A percentile compares a stretch with the other conserved stretches of the same genome.
These are phyloP conservation scores for Tricholoma flavovirens DNA, from an alignment of 768 basidiomycete genomes.

Conservation along the genomic window DNA sequence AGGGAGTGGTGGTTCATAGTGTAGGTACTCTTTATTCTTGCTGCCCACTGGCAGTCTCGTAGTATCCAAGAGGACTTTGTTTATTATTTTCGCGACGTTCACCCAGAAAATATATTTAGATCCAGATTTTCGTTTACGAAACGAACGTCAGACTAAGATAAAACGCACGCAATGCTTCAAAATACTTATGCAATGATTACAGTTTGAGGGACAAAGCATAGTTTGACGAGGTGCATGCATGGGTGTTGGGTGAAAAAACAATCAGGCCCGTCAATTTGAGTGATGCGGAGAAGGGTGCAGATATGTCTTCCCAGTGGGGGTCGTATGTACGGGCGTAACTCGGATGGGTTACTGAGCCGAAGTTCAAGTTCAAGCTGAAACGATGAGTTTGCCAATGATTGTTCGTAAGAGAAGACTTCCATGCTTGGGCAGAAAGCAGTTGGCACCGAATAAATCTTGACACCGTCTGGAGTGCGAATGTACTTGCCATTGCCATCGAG, in stretches of 20 bases:
- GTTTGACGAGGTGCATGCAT: not conserved
- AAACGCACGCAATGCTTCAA: not conserved
- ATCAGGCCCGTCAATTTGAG: not conserved
- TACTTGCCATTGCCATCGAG: not conserved
- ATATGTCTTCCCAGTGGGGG: not conserved
- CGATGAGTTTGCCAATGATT: not conserved
- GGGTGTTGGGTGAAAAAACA: not conserved
- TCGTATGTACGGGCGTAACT: not conserved
- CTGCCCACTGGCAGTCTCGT: too few species aligned
- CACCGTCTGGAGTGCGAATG: not conserved
- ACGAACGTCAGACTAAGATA: not conserved
- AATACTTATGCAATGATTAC: too few species aligned
- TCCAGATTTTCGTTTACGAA: too few species aligned
- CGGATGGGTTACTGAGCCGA: not conserved
- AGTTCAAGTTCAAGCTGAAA: not conserved
- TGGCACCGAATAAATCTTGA: constrained; percentile 1
- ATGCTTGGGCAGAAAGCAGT: not conserved
- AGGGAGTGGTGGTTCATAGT: too few species aligned
- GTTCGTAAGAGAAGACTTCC: not conserved
- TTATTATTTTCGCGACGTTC: too few species aligned
- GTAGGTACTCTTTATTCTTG: too few species aligned
- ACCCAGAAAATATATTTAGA: too few species aligned
- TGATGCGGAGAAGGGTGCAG: not conserved
- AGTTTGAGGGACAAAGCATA: not conserved
- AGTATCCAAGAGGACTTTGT: too few species aligned